phyloP scores from a whole-genome alignment of 192 early-diverging fungal genomes.

The Backusella westeae region DNA sequence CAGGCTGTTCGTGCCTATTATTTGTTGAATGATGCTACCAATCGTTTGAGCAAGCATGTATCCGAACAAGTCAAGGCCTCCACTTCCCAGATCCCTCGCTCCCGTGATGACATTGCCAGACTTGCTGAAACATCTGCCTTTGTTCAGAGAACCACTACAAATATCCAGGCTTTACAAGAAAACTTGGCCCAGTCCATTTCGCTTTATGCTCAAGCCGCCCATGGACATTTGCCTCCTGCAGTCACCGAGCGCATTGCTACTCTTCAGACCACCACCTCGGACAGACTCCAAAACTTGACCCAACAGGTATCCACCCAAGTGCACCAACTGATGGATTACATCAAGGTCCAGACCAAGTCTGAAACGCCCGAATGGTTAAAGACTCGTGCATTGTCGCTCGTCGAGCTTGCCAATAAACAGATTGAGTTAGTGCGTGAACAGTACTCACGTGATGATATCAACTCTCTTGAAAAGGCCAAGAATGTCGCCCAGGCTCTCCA shows the following conservation, averaged over 20 bases:
- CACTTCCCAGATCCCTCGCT: slow-evolving; percentile 28
- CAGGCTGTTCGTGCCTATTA: slow-evolving; percentile 36
- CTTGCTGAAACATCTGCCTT: slow-evolving; percentile 28
- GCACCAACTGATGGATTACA: slow-evolving; percentile 37
- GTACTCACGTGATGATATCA: slow-evolving; percentile 41
- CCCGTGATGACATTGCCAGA: slow-evolving; percentile 24
- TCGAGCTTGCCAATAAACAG: slow-evolving; percentile 44
- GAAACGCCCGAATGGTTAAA: slow-evolving; percentile 48
- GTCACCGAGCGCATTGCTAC: slow-evolving; percentile 20
- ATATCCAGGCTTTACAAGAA: slow-evolving; percentile 27
- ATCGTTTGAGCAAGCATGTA: slow-evolving; percentile 32
- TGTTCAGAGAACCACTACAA: slow-evolving; percentile 24
- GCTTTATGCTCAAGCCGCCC: slow-evolving; percentile 29
- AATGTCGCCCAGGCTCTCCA: slow-evolving; percentile 50
- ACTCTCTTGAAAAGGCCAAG: slow-evolving; percentile 51
- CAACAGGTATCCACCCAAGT: slow-evolving; percentile 27
- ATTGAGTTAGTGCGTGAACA: slow-evolving; percentile 43
- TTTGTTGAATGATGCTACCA: slow-evolving; percentile 25
- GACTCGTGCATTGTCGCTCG: slow-evolving; percentile 38
- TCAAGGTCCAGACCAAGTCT: slow-evolving; percentile 44
- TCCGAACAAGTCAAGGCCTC: slow-evolving; percentile 22
- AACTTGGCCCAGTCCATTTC: slow-evolving; percentile 22
- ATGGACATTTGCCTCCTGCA: slow-evolving; percentile 20
- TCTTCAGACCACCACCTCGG: slow-evolving; percentile 18
- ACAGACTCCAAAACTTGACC: slow-evolving; percentile 23